Percentiles rank a stretch among this genome's conserved stretches.
phyloP scores from a whole-genome alignment of 257 asterid genomes.

The Misopates orontium region DNA sequence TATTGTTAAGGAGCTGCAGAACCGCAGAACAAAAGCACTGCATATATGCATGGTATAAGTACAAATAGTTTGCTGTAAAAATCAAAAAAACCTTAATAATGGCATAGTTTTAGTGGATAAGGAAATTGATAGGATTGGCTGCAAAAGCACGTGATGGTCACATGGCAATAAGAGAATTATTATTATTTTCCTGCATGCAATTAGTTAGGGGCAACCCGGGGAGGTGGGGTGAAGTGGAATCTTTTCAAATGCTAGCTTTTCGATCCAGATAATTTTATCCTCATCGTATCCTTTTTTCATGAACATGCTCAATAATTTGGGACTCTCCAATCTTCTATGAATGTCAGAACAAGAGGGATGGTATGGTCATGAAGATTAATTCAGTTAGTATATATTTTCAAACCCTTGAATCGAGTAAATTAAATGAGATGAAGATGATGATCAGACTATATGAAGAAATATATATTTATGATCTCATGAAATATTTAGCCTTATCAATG shows the following conservation, averaged over 20 bases:
- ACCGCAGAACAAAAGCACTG: background rate
- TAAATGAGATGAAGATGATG: too few species aligned
- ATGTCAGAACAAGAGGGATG: background rate
- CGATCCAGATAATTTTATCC: background rate
- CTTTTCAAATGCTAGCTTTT: constrained; percentile 22
- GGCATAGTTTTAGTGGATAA: constrained; percentile 20
- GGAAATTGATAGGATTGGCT: constrained; percentile 18
- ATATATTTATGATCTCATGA: too few species aligned
- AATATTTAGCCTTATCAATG: too few species aligned
- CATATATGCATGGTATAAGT: constrained; percentile 16
- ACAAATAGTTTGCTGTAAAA: constrained; percentile 1
- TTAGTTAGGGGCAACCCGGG: background rate
- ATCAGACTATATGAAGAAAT: too few species aligned
- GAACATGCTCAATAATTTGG: constrained; percentile 24
- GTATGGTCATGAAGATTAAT: background rate
- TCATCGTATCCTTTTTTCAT: background rate
- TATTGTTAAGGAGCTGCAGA: too few species aligned
- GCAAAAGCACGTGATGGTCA: constrained; percentile 34
- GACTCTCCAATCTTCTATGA: background rate
- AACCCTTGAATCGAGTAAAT: too few species aligned
- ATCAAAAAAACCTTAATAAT: constrained; percentile 1
- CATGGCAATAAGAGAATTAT: constrained; percentile 20
- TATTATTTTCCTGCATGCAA: constrained; percentile 7
- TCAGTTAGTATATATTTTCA: too few species aligned
- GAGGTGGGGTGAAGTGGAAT: constrained; percentile 2